Percentiles rank a stretch among this genome's conserved stretches.
phyloP scores from a whole-genome alignment of 345 rosid genomes.

The Cardamine resedifolia region DNA sequence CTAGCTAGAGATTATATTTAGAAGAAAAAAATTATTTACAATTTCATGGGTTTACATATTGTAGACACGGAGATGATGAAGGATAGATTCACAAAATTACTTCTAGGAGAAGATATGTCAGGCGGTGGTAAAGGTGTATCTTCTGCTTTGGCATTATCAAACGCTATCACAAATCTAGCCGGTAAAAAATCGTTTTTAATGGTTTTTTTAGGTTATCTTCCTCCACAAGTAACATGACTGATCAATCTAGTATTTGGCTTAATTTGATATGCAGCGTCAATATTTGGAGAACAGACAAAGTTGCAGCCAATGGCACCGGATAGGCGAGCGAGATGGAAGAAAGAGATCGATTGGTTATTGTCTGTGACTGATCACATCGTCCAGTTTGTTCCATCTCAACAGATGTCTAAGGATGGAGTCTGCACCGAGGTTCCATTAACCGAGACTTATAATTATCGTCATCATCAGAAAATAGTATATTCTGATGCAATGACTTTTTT shows the following conservation, averaged over 20 bases:
- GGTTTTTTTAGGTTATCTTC: neutral
- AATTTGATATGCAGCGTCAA: slow-evolving; percentile 54
- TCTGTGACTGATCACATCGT: slow-evolving; percentile 57
- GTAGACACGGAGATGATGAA: slow-evolving; percentile 58
- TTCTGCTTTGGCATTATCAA: slow-evolving; percentile 70
- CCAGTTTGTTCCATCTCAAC: slow-evolving; percentile 55
- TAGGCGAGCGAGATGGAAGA: slow-evolving; percentile 69
- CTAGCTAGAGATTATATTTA: neutral
- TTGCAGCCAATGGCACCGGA: slow-evolving; percentile 72
- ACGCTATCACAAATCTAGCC: slow-evolving; percentile 46
- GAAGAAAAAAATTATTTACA: neutral
- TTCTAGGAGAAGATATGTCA: slow-evolving; percentile 72
- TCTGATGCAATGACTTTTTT: neutral
- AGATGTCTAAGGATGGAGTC: slow-evolving; percentile 44
- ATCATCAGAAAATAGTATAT: neutral
- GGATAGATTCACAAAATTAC: slow-evolving; percentile 59
- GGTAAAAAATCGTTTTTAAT: slow-evolving; percentile 27
- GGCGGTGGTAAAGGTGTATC: slow-evolving; percentile 76
- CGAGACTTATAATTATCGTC: neutral
- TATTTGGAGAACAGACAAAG: slow-evolving; percentile 68
- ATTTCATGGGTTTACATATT: slow-evolving; percentile 5
- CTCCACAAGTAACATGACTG: neutral
- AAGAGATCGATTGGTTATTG: slow-evolving; percentile 64
- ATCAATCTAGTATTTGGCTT: neutral
- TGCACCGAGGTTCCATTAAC: slow-evolving; percentile 59